phyloP scores from a whole-genome alignment of 495 filamentous ascomycete species.

The Sordaria brevicollis region DNA sequence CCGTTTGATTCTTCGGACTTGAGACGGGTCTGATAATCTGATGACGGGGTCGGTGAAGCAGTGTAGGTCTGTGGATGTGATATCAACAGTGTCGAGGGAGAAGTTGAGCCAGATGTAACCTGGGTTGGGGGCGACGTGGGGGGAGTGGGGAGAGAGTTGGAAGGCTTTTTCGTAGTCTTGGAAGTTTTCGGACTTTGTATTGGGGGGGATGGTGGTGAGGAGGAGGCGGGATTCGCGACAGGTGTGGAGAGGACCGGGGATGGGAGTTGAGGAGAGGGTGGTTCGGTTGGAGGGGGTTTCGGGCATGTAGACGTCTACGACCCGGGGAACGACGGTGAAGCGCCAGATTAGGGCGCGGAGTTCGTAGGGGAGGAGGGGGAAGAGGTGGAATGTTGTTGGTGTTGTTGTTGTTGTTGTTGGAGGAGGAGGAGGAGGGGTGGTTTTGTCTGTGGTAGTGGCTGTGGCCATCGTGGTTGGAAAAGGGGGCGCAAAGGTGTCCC shows the following conservation, averaged over 20 bases:
- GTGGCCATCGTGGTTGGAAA: too few species aligned
- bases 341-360: neutral
- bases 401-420: neutral
- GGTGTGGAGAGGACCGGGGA: neutral
- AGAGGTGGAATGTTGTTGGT: neutral
- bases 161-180: neutral
- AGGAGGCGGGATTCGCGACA: neutral
- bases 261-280: neutral
- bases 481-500: too few species aligned
- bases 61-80: neutral
- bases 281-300: too few species aligned
- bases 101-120: neutral
- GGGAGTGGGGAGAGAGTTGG: too few species aligned
- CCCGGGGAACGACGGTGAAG: neutral
- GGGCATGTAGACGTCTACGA: neutral
- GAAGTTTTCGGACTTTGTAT: neutral
- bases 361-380: neutral
- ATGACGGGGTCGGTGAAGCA: neutral
- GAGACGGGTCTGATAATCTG: too few species aligned
- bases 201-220: neutral
- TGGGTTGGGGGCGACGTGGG: neutral
- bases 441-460: constrained; percentile 54
- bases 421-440: constrained; percentile 43
- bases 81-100: neutral
- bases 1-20: too few species aligned